A percentile compares a stretch with the other conserved stretches of the same genome.
Evolutionary conservation across 768 basidiomycete genomes (phyloP).

Genomic region (Daedalea quercina): DNA sequence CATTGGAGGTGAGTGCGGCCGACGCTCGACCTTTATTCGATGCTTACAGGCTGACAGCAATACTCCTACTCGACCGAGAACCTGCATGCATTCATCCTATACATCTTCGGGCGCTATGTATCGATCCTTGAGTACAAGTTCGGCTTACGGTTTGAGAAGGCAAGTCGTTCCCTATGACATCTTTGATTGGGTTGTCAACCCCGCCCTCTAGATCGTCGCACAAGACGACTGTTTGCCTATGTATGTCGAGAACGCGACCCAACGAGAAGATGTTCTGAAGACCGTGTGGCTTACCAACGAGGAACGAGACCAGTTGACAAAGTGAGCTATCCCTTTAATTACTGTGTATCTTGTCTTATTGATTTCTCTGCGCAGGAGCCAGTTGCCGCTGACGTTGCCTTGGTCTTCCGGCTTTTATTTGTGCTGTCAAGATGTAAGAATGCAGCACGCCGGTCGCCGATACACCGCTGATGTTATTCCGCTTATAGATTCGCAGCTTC

Average conservation of each 20-base stretch:
- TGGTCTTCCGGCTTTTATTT: conserved; percentile 95
- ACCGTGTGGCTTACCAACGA: conserved; percentile 76
- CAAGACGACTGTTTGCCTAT: conserved; percentile 90
- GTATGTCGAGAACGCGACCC: conserved; percentile 53
- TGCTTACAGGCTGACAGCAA: conserved; percentile 41
- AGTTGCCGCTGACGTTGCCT: conserved; percentile 69
- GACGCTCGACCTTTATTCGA: neutral
- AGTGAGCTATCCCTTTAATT: conserved; percentile 29
- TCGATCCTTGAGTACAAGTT: conserved; percentile 77
- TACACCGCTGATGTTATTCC: neutral
- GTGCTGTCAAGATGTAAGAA: conserved; percentile 81
- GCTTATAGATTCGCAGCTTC: conserved; percentile 67
- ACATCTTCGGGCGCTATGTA: conserved; percentile 86
- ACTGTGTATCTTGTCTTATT: conserved; percentile 3
- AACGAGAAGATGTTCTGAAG: conserved; percentile 69
- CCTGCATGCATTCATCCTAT: conserved; percentile 78
- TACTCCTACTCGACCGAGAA: conserved; percentile 82
- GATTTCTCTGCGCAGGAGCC: conserved; percentile 35
- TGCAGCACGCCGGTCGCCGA: neutral
- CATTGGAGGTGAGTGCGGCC: conserved; percentile 65
- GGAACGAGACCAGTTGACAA: conserved; percentile 52
- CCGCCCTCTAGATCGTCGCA: conserved; percentile 55
- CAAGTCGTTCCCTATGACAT: conserved; percentile 27
- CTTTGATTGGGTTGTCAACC: neutral
- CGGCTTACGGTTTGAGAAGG: conserved; percentile 73